A percentile compares a stretch with the other conserved stretches of the same genome.
Evolutionary conservation across 2,329 filamentous ascomycete species (phyloP).

Genomic region (Hypoxylon sp.): DNA sequence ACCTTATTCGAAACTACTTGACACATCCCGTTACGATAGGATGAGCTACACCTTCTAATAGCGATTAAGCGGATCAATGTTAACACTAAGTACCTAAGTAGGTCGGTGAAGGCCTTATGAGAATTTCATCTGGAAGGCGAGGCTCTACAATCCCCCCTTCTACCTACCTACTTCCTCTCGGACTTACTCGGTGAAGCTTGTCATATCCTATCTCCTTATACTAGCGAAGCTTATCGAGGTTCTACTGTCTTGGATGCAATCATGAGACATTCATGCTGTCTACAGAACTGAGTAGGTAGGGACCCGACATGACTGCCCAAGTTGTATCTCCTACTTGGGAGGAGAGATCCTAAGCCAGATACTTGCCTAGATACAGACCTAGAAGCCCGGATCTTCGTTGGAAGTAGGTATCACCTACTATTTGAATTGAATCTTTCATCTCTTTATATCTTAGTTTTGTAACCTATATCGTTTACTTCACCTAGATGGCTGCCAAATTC

Average conservation of each 20-base stretch:
- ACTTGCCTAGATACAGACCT: background rate
- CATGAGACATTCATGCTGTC: background rate
- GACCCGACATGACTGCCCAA: background rate
- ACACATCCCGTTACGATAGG: background rate
- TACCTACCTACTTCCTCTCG: background rate
- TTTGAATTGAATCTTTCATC: background rate
- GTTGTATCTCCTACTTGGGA: background rate
- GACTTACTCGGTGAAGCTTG: background rate
- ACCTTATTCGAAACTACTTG: too few relatives aligned
- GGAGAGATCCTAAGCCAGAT: background rate
- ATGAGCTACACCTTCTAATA: background rate
- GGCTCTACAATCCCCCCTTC: background rate
- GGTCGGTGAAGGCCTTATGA: background rate
- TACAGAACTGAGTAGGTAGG: background rate
- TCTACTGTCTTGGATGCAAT: background rate
- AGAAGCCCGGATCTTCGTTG: background rate
- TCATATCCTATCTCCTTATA: background rate
- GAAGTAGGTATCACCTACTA: constrained; percentile 19
- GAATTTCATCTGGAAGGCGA: background rate
- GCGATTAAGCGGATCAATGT: background rate
- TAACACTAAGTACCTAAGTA: background rate
- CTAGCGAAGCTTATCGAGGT: background rate
- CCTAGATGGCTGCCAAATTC: constrained; percentile 32
- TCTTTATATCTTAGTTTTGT: constrained; percentile 11
- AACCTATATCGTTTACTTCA: constrained; percentile 17